These are phyloP conservation scores for Ustilago nuda DNA, from an alignment of 1,284 basidiomycete species.

Conservation along the genomic window DNA sequence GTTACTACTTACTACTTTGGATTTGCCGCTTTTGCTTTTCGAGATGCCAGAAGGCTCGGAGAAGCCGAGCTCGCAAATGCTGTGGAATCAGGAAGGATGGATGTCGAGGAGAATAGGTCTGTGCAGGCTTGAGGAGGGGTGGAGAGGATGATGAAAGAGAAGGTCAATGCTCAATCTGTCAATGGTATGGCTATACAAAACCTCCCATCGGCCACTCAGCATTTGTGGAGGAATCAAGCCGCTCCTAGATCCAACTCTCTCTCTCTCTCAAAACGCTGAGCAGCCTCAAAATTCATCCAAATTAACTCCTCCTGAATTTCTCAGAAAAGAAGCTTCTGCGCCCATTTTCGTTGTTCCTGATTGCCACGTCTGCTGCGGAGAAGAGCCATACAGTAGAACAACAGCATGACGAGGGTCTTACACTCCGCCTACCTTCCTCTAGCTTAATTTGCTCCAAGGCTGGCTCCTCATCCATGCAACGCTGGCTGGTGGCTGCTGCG, in stretches of 20 bases:
- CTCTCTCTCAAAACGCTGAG: neutral
- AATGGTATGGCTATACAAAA: slow-evolving; percentile 1
- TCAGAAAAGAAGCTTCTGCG: neutral
- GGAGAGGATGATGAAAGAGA: neutral
- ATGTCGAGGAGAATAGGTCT: neutral
- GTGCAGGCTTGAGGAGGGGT: no score
- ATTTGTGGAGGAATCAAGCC: slow-evolving; percentile 2
- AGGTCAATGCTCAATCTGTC: neutral
- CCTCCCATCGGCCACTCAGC: neutral
- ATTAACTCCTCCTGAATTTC: neutral
- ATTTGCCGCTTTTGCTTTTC: neutral
- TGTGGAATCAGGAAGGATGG: neutral
- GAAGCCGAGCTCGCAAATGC: neutral
- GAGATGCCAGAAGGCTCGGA: neutral
- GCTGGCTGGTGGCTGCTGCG: neutral
- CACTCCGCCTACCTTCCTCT: no score
- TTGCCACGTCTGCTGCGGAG: neutral
- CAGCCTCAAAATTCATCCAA: neutral
- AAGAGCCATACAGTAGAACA: neutral
- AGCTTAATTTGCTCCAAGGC: no score
- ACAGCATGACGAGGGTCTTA: no score
- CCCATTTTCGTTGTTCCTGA: neutral
- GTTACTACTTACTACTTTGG: neutral
- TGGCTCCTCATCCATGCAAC: neutral
- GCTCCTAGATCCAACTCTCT: no score